Percentiles rank a stretch among this genome's conserved stretches.
Evolutionary conservation across 2,329 filamentous ascomycete species (phyloP).

Genomic region (Plenodomus biglobosus): DNA sequence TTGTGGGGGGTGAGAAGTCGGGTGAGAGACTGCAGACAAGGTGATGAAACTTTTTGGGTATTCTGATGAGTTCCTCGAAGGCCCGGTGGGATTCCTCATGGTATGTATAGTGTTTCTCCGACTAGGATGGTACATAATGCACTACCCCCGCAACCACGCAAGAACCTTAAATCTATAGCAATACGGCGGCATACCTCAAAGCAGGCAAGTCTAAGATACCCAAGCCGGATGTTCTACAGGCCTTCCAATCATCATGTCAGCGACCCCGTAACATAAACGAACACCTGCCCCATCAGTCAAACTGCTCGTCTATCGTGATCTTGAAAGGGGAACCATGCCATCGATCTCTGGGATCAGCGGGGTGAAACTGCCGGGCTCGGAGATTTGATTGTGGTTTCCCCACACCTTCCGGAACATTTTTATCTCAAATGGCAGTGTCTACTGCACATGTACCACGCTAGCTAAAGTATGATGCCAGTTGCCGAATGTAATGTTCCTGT

Average conservation of each 20-base stretch:
- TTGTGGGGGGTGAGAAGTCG: slow-evolving; percentile 7
- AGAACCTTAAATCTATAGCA: neutral
- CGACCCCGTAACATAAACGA: neutral
- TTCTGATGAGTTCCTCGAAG: no score
- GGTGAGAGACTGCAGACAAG: neutral
- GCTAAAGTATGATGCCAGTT: no score
- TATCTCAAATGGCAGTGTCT: neutral
- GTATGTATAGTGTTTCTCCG: neutral
- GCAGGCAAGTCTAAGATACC: neutral
- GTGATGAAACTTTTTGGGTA: neutral
- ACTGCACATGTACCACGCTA: no score
- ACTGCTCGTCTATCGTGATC: neutral
- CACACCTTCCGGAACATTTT: neutral
- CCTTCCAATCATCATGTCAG: neutral
- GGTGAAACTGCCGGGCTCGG: neutral
- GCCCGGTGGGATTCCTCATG: no score
- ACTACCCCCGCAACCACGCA: no score
- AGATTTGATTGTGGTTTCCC: neutral
- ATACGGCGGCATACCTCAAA: neutral
- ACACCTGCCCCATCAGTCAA: neutral
- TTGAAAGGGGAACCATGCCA: neutral
- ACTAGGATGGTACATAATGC: neutral
- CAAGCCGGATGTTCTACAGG: neutral
- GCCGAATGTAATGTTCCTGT: no score
- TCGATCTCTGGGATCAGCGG: neutral